These are phyloP conservation scores for Pneumocystis wakefieldiae DNA, from an alignment of 1,139 yeast genomes.

Conservation along the genomic window DNA sequence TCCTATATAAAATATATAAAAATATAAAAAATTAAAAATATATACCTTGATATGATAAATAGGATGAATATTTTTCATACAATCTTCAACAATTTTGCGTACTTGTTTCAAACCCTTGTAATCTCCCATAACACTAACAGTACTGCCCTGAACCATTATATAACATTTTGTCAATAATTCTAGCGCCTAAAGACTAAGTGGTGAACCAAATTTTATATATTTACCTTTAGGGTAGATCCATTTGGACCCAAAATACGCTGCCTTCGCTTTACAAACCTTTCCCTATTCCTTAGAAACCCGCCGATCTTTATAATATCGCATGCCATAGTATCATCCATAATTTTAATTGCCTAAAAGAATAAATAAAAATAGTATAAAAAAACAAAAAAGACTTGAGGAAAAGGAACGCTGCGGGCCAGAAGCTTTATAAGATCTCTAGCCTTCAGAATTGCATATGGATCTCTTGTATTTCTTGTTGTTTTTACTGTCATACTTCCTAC, in stretches of 20 bases:
- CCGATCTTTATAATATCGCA: constrained; percentile 96
- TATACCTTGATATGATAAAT: constrained; percentile 67
- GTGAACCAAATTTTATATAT: background rate
- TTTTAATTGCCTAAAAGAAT: constrained; percentile 47
- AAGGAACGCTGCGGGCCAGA: constrained; percentile 90
- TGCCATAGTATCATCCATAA: constrained; percentile 65
- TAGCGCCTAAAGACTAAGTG: constrained; percentile 39
- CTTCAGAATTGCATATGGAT: constrained; percentile 84
- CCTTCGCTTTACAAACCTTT: constrained; percentile 85
- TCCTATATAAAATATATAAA: constrained; percentile 29
- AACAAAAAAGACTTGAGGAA: constrained; percentile 42
- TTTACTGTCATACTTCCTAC: constrained; percentile 97
- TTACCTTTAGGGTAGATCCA: constrained; percentile 65
- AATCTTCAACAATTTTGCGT: constrained; percentile 89
- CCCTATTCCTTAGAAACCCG: constrained; percentile 74
- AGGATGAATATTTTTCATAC: constrained; percentile 93
- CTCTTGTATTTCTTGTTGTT: constrained; percentile 88
- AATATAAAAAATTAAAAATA: background rate
- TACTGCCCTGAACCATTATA: constrained; percentile 90
- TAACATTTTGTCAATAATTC: constrained; percentile 88
- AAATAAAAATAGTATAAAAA: background rate
- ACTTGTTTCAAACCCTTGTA: constrained; percentile 83
- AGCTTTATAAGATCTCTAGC: constrained; percentile 90
- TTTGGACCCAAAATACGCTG: constrained; percentile 94
- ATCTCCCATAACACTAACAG: constrained; percentile 96